phyloP scores from a whole-genome alignment of 31 red algal species.

The Bonnemaisonia californica region DNA sequence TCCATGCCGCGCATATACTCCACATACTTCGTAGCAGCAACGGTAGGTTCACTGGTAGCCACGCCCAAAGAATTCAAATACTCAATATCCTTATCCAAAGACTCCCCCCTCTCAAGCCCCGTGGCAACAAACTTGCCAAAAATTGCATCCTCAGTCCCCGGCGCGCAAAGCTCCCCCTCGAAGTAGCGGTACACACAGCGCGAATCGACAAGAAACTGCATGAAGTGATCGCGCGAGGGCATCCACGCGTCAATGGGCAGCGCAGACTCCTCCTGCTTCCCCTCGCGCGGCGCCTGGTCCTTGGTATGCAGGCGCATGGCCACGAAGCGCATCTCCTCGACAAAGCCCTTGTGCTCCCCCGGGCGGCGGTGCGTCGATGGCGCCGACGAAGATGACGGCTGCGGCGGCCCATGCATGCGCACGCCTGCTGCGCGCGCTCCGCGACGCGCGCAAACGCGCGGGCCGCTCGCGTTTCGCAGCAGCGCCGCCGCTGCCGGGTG shows the following conservation, averaged over 20 bases:
- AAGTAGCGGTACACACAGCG: constrained; percentile 86
- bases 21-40: constrained; percentile 77
- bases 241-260: constrained; percentile 87
- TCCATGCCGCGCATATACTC: constrained; percentile 68
- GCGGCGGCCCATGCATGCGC: constrained; percentile 36
- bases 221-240: constrained; percentile 73
- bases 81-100: constrained; percentile 83
- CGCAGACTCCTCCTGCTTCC: constrained; percentile 78
- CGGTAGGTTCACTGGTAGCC: constrained; percentile 49
- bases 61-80: constrained; percentile 73
- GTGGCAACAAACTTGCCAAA: constrained; percentile 65
- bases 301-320: constrained; percentile 98
- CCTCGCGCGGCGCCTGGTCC: constrained; percentile 95
- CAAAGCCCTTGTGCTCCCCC: constrained; percentile 93
- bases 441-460: not conserved
- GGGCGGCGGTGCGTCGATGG: constrained; percentile 65
- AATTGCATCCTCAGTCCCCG: constrained; percentile 25
- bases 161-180: constrained; percentile 63
- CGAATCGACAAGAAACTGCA: constrained; percentile 98
- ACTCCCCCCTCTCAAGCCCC: constrained; percentile 76
- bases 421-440: constrained; percentile 1
- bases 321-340: constrained; percentile 98
- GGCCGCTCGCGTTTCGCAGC: not conserved
- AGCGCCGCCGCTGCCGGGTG: not conserved
- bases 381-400: not conserved